Conservation (phyloP, 2,329 filamentous ascomycete genomes). For the Alternaria brassicicola region DNA sequence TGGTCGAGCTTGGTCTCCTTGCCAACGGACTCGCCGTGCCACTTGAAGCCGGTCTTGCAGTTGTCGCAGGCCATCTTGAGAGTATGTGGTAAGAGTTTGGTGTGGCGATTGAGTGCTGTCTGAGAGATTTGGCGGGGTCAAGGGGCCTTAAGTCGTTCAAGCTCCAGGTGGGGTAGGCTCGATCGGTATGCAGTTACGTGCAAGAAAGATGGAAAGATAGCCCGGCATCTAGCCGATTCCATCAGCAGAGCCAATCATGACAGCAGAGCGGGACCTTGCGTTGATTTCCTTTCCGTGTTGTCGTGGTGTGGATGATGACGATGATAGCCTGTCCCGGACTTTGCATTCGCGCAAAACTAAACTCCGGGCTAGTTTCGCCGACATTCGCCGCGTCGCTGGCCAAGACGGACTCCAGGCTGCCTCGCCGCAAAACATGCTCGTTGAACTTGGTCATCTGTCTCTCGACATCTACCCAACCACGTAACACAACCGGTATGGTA, state of each 20-base stretch:
- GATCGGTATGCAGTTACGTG: not conserved
- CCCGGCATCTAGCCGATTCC: not conserved
- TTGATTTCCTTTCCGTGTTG: not conserved
- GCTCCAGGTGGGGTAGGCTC: slow-evolving; percentile 4
- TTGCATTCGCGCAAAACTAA: not conserved
- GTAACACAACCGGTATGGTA: not conserved
- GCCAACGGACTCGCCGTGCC: slow-evolving; percentile 48
- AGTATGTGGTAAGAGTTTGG: not conserved
- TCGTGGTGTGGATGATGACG: not conserved
- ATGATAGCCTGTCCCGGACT: slow-evolving; percentile 4
- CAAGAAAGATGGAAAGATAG: not conserved
- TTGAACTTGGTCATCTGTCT: not conserved
- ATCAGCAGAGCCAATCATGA: slow-evolving; percentile 4
- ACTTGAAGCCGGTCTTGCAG: slow-evolving; percentile 49
- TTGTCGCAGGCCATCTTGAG: slow-evolving; percentile 41
- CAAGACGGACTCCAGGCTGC: not conserved
- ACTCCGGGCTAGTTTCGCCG: not conserved
- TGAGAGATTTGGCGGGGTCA: slow-evolving; percentile 1
- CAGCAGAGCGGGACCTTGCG: not conserved
- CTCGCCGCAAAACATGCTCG: not conserved
- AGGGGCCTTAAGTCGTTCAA: slow-evolving; percentile 4
- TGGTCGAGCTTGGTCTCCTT: slow-evolving; percentile 48
- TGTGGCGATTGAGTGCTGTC: not conserved
- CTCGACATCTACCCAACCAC: not conserved
- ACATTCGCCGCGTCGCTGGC: slow-evolving; percentile 1